phyloP scores from a whole-genome alignment of 1,284 basidiomycete species.

The Grifola frondosa region DNA sequence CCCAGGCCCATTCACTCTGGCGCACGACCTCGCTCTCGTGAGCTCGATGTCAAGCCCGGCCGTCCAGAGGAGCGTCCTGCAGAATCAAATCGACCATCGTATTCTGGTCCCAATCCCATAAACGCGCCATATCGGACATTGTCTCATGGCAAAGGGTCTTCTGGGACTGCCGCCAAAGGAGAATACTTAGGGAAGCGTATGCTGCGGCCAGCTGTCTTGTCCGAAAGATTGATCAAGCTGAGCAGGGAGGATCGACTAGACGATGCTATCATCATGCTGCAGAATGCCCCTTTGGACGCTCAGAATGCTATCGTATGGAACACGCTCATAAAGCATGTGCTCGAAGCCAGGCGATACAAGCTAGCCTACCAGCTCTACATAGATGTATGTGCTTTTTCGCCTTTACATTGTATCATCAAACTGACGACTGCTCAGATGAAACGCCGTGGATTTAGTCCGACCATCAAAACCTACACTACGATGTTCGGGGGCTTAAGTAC shows the following conservation, averaged over 20 bases:
- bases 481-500: constrained; percentile 59
- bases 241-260: constrained; percentile 53
- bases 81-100: too few species aligned
- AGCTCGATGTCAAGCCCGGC: too few species aligned
- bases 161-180: too few species aligned
- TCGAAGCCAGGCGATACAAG: constrained; percentile 54
- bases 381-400: constrained; percentile 52
- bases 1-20: too few species aligned
- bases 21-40: too few species aligned
- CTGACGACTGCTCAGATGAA: constrained; percentile 61
- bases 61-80: too few species aligned
- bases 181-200: constrained; percentile 28
- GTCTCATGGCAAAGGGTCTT: too few species aligned
- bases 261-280: constrained; percentile 59
- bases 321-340: constrained; percentile 60
- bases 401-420: constrained; percentile 3
- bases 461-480: constrained; percentile 60
- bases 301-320: constrained; percentile 76
- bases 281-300: constrained; percentile 62
- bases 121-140: too few species aligned
- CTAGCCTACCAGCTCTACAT: constrained; percentile 59
- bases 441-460: constrained; percentile 68
- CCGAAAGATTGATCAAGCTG: constrained; percentile 53
- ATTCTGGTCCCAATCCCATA: too few species aligned
- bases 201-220: constrained; percentile 61